These are phyloP conservation scores for Claviceps sp. DNA, from an alignment of 2,329 filamentous ascomycete genomes.

Conservation along the genomic window DNA sequence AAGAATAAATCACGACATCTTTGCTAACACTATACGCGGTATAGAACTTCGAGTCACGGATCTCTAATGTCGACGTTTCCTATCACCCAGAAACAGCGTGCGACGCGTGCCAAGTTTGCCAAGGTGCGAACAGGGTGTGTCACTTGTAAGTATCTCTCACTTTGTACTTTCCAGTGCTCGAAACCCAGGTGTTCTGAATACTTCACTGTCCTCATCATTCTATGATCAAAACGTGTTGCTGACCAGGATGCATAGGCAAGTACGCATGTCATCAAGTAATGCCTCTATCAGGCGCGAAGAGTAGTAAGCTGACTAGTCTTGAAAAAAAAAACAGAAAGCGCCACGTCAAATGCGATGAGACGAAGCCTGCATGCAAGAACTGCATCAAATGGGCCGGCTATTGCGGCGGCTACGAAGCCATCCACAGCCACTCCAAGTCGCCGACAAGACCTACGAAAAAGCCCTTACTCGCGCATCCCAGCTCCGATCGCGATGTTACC, in stretches of 20 bases:
- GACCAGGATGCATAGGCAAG: slow-evolving; percentile 3
- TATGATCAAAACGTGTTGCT: background rate
- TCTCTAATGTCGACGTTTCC: slow-evolving; percentile 8
- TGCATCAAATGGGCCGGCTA: slow-evolving; percentile 23
- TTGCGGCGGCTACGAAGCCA: slow-evolving; percentile 18
- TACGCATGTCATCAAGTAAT: background rate
- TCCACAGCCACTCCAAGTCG: background rate
- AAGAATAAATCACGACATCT: background rate
- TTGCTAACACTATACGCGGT: background rate
- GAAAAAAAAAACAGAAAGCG: slow-evolving; percentile 12
- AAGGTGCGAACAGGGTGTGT: slow-evolving; percentile 20
- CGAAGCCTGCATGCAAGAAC: slow-evolving; percentile 20
- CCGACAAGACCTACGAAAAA: background rate
- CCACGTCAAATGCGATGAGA: slow-evolving; percentile 24
- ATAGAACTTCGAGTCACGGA: slow-evolving; percentile 2
- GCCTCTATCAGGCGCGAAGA: background rate
- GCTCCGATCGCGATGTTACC: slow-evolving; percentile 1
- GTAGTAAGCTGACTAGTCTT: slow-evolving; percentile 1
- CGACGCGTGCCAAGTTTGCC: slow-evolving; percentile 16
- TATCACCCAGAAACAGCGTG: slow-evolving; percentile 6
- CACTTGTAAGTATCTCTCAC: slow-evolving; percentile 15
- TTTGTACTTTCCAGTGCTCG: no score
- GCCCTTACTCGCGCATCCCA: slow-evolving; percentile 2
- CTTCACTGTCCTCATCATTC: background rate
- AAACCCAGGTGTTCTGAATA: no score